These are phyloP conservation scores for Podila verticillata DNA, from an alignment of 192 early-diverging fungal species.

Conservation along the genomic window DNA sequence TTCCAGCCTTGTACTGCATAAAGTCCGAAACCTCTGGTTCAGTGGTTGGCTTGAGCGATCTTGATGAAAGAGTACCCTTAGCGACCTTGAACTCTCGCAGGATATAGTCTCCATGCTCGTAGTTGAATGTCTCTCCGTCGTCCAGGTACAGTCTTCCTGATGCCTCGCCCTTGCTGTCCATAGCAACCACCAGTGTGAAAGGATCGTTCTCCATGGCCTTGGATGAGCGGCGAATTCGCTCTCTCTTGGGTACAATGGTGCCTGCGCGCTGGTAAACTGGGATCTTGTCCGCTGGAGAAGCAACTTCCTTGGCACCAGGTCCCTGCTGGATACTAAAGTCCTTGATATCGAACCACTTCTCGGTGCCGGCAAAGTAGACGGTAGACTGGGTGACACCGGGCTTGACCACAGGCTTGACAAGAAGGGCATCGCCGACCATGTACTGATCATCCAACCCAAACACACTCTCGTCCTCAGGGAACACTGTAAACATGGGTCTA, in stretches of 20 bases:
- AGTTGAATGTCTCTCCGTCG: slow-evolving; percentile 87
- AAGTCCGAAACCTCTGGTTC: slow-evolving; percentile 12
- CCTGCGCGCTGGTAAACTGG: slow-evolving; percentile 93
- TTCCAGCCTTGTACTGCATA: slow-evolving; percentile 22
- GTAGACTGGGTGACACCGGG: slow-evolving; percentile 67
- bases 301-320: slow-evolving; percentile 55
- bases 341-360: slow-evolving; percentile 70
- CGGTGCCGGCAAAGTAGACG: slow-evolving; percentile 77
- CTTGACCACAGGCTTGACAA: slow-evolving; percentile 74
- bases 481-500: slow-evolving; percentile 89
- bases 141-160: slow-evolving; percentile 88
- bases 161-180: slow-evolving; percentile 75
- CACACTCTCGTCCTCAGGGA: slow-evolving; percentile 79
- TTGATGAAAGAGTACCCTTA: slow-evolving; percentile 54
- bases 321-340: slow-evolving; percentile 67
- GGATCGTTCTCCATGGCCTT: slow-evolving; percentile 86
- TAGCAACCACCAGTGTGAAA: slow-evolving; percentile 87
- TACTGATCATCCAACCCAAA: slow-evolving; percentile 89
- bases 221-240: slow-evolving; percentile 86
- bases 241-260: slow-evolving; percentile 85
- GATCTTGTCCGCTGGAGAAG: slow-evolving; percentile 77
- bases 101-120: slow-evolving; percentile 75
- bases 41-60: slow-evolving; percentile 13
- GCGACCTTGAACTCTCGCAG: slow-evolving; percentile 61
- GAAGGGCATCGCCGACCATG: slow-evolving; percentile 86